Evolutionary conservation across 768 basidiomycete species (phyloP).

Genomic region (Russula abietina): DNA sequence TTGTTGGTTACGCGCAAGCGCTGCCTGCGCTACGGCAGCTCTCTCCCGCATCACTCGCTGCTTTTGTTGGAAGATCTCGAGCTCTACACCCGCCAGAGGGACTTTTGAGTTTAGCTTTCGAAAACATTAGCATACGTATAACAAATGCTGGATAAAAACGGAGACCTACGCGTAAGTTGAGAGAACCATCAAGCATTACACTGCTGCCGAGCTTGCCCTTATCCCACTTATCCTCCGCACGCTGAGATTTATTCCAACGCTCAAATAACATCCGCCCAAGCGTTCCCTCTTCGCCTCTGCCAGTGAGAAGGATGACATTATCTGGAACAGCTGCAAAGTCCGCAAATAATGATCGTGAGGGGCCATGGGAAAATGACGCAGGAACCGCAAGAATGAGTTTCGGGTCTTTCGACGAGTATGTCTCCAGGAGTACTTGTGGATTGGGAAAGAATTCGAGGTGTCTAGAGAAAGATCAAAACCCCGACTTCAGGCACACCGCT

Average conservation of each 20-base stretch:
- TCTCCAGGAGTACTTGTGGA: conserved; percentile 71
- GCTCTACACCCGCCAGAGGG: conserved; percentile 80
- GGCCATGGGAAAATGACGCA: conserved; percentile 86
- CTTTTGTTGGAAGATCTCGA: conserved; percentile 72
- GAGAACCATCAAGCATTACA: conserved; percentile 68
- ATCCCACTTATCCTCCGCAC: conserved; percentile 80
- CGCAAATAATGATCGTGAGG: conserved; percentile 78
- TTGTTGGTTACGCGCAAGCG: conserved; percentile 72
- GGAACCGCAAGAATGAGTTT: conserved; percentile 94
- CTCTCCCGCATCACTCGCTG: conserved; percentile 75
- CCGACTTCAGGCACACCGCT: background rate
- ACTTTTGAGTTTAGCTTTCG: conserved; percentile 81
- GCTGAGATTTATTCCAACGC: conserved; percentile 79
- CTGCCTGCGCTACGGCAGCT: conserved; percentile 81
- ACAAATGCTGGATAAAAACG: background rate
- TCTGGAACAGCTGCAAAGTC: conserved; percentile 78
- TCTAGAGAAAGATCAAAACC: conserved; percentile 37
- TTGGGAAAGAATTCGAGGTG: conserved; percentile 89
- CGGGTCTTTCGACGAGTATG: conserved; percentile 80
- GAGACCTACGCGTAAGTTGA: conserved; percentile 56
- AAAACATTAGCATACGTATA: conserved; percentile 8
- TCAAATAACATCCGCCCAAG: conserved; percentile 75
- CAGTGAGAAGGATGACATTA: conserved; percentile 84
- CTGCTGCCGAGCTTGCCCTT: conserved; percentile 83
- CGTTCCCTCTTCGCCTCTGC: conserved; percentile 72